Base-by-base conservation (phyloP, 1,284 basidiomycete species). In the Sporisorium graminicola region DNA sequence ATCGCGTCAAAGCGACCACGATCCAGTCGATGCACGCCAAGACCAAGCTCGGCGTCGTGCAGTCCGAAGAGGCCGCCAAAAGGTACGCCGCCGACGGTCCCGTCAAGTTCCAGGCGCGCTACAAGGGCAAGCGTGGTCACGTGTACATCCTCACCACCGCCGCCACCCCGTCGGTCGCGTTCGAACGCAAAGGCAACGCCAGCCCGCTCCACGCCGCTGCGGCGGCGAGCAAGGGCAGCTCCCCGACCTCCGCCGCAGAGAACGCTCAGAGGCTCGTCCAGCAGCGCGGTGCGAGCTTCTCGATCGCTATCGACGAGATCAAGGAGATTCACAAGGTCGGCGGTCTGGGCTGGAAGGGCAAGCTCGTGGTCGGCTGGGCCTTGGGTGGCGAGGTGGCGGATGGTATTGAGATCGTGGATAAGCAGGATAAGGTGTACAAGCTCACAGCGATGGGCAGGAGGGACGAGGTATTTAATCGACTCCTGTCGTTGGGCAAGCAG, bases 381-480 rank as follows among this genome's bases (percentile, higher is more conserved):
- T 42, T 82, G 52, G 76, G 77, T 7, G 56, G 67, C 26, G 76
- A 77, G 27, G 71, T 82, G 2, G 76, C 80, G 3, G 80, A 82
- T 58, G 80, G 78, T 0, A 58, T 82, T 14, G 78, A 82, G 50
- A 73, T 82, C 9, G 54, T 66, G n/a, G 81, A 80, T 24, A 74
- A 59, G 55, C 58, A 71, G 16, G 83, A 79, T 16, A 58, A 83
- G 5, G 67, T 71, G n/a, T 67, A 69, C 47, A 75, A 69, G 47
- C 42, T 86, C n/a, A 86, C 85, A 7, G 85, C 85, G 22, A 73
- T 86, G 66, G 81, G 81, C 5, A 74, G 85, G 44, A 66, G 85
- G 26, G 85, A 86, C 62, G 85, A 86, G 60, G 74, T 85, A 26
- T 86, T 85, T 56, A 86, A 86, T 59, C 61, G 85, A 6, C 65